Evolutionary conservation across 1,284 basidiomycete species (phyloP), one percentile per base, ranked within the genome.

Genomic region (Mycena sp.): DNA sequence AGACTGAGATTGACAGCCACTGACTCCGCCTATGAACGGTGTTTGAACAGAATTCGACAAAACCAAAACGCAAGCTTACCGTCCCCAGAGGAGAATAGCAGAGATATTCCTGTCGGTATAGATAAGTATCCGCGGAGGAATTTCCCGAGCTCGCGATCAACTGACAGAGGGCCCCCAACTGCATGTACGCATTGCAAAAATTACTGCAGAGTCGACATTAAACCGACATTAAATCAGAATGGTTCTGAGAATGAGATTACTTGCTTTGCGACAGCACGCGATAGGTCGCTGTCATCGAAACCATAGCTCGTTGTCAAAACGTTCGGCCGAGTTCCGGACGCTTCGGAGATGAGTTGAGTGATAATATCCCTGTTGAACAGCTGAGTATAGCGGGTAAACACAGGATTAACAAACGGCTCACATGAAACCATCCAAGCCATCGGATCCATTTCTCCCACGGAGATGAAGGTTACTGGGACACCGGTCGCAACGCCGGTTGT

Each of bases 11-110:
- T 64, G 57, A 28, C 57, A 58, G 17, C 61, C 60, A n/a, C 46
- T 54, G 26, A 80, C 77, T 57, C 78, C 78, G 25, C 61, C 60
- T 62, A 9, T n/a, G 28, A 9, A 7, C 9, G 5, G 43, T 32
- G 28, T 46, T 26, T 9, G 4, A 45, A 11, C 4, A 6, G 7
- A n/a, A 4, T 4, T 17, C 2, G 1, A 23, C 10, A 26, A 6
- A 11, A 23, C 10, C 12, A 37, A 37, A 25, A 4, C 19, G 11
- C 9, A n/a, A n/a, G 43, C 44, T 32, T 29, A 55, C 67, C 67
- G 37, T 75, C 74, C 10, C 74, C 74, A 3, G 72, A 73, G 6
- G 72, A 61, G 60, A 74, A 73, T 6, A 75, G 17, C 19, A 75
- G 51, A 4, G 72, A 72, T 1, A 69, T 70, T 9, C 74, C 73